These are phyloP conservation scores for Coemansia interrupta DNA, from an alignment of 192 early-diverging fungal species.

Conservation along the genomic window DNA sequence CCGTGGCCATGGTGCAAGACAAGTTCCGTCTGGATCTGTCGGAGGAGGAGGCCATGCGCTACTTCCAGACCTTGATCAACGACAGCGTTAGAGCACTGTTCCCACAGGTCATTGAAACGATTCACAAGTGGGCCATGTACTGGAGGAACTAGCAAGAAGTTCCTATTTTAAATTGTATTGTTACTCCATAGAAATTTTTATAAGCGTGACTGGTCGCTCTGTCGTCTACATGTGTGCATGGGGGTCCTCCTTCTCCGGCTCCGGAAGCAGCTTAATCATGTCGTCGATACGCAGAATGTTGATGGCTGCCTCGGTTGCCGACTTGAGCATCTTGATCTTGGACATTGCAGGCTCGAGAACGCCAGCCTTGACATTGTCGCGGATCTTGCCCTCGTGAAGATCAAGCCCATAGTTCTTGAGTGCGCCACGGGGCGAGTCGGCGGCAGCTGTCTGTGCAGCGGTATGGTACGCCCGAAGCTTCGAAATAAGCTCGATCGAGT, in stretches of 20 bases:
- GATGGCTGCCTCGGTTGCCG: constrained; percentile 97
- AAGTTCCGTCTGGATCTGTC: constrained; percentile 90
- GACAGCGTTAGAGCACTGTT: constrained; percentile 94
- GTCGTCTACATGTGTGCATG: constrained; percentile 49
- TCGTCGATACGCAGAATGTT: constrained; percentile 96
- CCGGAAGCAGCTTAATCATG: constrained; percentile 69
- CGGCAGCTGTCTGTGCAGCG: constrained; percentile 70
- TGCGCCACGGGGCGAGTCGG: constrained; percentile 66
- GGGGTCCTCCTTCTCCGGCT: constrained; percentile 50
- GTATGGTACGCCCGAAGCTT: constrained; percentile 96
- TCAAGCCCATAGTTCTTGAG: constrained; percentile 93
- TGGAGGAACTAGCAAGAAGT: constrained; percentile 50
- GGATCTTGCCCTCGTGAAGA: constrained; percentile 84
- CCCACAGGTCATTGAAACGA: constrained; percentile 95
- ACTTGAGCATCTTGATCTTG: constrained; percentile 96
- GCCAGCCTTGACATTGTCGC: constrained; percentile 91
- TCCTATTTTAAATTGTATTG: not conserved
- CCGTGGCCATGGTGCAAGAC: constrained; percentile 95
- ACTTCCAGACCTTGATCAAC: constrained; percentile 87
- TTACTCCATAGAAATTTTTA: not conserved
- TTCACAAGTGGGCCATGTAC: constrained; percentile 95
- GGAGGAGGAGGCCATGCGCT: constrained; percentile 91
- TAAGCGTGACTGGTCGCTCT: too few species aligned
- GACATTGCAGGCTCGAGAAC: constrained; percentile 97
- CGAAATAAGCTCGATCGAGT: constrained; percentile 94